These are phyloP conservation scores for Microbotryomycetes sp. DNA, from an alignment of 1,284 basidiomycete species.

Conservation along the genomic window DNA sequence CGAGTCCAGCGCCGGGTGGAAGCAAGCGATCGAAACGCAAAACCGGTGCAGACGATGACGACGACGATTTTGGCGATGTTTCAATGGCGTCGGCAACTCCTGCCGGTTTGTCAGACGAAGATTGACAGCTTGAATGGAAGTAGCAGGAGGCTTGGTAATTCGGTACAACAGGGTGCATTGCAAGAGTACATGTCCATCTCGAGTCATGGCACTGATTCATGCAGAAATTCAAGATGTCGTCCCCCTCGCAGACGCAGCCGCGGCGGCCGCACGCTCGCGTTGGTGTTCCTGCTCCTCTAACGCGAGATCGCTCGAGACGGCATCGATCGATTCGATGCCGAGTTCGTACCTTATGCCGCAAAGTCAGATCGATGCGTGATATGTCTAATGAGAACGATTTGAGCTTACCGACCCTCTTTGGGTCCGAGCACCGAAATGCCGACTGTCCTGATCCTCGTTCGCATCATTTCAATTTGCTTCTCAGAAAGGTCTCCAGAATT, in stretches of 20 bases:
- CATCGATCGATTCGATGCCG: conserved; percentile 28
- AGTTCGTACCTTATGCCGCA: conserved; percentile 17
- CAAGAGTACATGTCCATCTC: no score
- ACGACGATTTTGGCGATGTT: neutral
- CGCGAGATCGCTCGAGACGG: conserved; percentile 13
- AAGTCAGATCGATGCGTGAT: neutral
- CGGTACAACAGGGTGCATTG: no score
- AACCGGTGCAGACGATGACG: neutral
- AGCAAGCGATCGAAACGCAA: neutral
- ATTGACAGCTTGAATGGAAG: no score
- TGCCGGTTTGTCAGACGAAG: no score
- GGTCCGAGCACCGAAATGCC: conserved; percentile 71
- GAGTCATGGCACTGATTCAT: no score
- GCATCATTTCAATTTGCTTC: conserved; percentile 60
- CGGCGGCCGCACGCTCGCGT: neutral
- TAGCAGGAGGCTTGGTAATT: no score
- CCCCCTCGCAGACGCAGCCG: no score
- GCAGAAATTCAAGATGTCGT: no score
- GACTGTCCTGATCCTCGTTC: conserved; percentile 65
- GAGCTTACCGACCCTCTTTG: conserved; percentile 24
- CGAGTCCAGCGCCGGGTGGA: neutral
- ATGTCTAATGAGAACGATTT: neutral
- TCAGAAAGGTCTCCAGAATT: conserved; percentile 67
- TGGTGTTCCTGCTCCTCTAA: neutral
- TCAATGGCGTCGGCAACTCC: no score